Percentiles rank a stretch among this genome's conserved stretches.
phyloP scores from a whole-genome alignment of 495 filamentous ascomycete species.

The Alectoria sarmentosa region DNA sequence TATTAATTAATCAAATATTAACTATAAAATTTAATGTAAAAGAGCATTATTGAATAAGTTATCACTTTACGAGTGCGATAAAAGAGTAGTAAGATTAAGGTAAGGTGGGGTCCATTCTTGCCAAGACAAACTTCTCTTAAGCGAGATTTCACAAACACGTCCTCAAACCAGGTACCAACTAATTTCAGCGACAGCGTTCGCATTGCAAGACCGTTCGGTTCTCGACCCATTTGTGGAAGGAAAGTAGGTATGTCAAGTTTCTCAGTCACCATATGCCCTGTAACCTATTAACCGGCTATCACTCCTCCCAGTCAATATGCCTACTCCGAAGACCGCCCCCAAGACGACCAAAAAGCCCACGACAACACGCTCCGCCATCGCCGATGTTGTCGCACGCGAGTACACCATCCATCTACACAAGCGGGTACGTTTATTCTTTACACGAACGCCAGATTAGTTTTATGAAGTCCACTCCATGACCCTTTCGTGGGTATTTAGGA shows the following conservation, averaged over 20 bases:
- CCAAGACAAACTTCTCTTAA: too few species aligned
- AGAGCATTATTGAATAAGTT: too few species aligned
- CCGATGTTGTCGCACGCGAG: constrained; percentile 97
- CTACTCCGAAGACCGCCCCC: constrained; percentile 23
- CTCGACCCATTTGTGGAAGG: neutral
- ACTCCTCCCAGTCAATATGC: constrained; percentile 20
- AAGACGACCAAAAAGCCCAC: constrained; percentile 24
- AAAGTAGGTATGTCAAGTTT: neutral
- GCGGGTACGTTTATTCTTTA: constrained; percentile 66
- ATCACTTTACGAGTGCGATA: too few species aligned
- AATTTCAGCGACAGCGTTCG: neutral
- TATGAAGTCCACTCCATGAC: constrained; percentile 61
- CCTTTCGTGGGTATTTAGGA: constrained; percentile 46
- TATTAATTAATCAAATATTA: too few species aligned
- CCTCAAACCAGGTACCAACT: neutral
- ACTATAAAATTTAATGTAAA: too few species aligned
- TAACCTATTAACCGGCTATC: neutral
- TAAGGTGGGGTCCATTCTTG: too few species aligned
- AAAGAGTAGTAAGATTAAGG: too few species aligned
- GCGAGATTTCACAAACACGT: neutral
- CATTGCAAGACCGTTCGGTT: neutral
- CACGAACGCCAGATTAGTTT: constrained; percentile 49
- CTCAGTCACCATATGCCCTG: neutral
- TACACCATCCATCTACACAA: constrained; percentile 99
- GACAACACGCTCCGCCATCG: constrained; percentile 73